Percentiles rank a stretch among this genome's conserved stretches.
Evolutionary conservation across 768 basidiomycete species (phyloP).

Genomic region (Podaxis sp.): DNA sequence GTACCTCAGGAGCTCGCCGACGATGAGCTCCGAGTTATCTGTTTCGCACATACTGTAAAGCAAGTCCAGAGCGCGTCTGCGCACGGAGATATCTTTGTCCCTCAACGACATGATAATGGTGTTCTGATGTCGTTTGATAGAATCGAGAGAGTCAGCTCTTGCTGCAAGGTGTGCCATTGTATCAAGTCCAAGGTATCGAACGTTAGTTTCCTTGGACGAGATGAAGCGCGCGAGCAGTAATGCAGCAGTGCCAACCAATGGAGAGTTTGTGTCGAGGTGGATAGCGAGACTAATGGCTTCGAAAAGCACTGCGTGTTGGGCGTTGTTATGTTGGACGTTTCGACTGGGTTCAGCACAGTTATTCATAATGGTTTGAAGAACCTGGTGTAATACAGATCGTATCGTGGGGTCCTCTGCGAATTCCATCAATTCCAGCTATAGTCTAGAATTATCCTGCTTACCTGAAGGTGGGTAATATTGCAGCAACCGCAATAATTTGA

Average conservation of each 20-base stretch:
- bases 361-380: conserved; percentile 88
- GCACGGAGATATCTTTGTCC: conserved; percentile 96
- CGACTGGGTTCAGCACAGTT: conserved; percentile 87
- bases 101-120: conserved; percentile 94
- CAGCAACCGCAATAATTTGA: conserved; percentile 87
- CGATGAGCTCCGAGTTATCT: conserved; percentile 95
- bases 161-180: conserved; percentile 99
- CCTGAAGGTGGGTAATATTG: conserved; percentile 97
- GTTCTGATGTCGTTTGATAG: conserved; percentile 93
- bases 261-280: conserved; percentile 89
- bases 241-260: conserved; percentile 85
- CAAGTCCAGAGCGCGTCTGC: conserved; percentile 90
- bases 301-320: conserved; percentile 96
- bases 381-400: conserved; percentile 71
- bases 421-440: conserved; percentile 5
- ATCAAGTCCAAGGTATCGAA: conserved; percentile 94
- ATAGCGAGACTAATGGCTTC: conserved; percentile 97
- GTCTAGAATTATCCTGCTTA: conserved; percentile 32
- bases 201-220: conserved; percentile 97
- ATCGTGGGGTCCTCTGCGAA: conserved; percentile 81
- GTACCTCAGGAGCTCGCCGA: conserved; percentile 92
- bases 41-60: conserved; percentile 99
- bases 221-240: conserved; percentile 94
- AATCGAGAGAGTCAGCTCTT: conserved; percentile 84
- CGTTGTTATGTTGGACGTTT: conserved; percentile 98